Conservation (phyloP, 2,329 filamentous ascomycete genomes). For the Biscogniauxia sp. region DNA sequence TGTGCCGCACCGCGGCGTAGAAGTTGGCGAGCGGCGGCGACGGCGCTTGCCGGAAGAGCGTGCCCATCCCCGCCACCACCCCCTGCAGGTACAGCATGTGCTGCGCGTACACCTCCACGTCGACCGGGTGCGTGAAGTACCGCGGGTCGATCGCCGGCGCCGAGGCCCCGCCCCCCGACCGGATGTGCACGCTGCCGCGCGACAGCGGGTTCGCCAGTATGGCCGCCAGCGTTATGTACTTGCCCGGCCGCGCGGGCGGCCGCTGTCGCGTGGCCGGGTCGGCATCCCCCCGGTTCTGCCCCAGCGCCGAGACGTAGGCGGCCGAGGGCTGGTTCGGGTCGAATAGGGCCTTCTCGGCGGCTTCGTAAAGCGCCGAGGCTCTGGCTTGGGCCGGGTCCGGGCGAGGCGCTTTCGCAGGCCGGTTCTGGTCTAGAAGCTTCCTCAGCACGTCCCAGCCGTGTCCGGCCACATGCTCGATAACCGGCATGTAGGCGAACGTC, state of each 20-base stretch:
- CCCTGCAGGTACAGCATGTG: conserved; percentile 15
- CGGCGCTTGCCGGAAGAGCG: conserved; percentile 17
- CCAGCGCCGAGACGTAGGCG: neutral
- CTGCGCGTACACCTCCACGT: conserved; percentile 17
- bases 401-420: neutral
- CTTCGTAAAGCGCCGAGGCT: neutral
- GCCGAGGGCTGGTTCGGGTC: conserved; percentile 1
- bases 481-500: conserved; percentile 4
- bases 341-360: conserved; percentile 2
- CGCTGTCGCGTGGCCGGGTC: neutral
- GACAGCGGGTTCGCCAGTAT: conserved; percentile 15
- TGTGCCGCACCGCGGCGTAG: conserved; percentile 17
- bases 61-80: conserved; percentile 7
- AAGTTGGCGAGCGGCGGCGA: conserved; percentile 5
- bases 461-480: neutral
- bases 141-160: conserved; percentile 14
- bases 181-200: conserved; percentile 17
- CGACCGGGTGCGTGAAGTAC: conserved; percentile 19
- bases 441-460: neutral
- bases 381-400: neutral
- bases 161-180: conserved; percentile 4
- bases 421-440: conserved; percentile 1
- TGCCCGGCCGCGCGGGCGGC: conserved; percentile 1
- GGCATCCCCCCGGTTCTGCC: neutral
- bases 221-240: conserved; percentile 6